Evolutionary conservation across 306 rosid genomes (phyloP).

Genomic region (Acmispon strigosus): DNA sequence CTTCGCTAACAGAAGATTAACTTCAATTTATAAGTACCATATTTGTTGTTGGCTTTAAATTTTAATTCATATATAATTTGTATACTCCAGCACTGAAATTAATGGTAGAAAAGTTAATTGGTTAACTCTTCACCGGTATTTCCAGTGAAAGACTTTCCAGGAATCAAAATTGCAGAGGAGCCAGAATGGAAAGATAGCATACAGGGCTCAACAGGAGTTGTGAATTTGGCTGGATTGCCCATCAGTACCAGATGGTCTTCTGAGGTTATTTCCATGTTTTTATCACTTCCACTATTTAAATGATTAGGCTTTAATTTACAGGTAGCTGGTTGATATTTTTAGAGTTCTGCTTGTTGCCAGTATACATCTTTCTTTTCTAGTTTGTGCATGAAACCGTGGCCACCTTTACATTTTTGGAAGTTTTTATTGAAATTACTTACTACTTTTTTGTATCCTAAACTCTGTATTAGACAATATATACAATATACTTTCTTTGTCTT

Average conservation of each 20-base stretch:
- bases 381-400: neutral
- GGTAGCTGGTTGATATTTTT: neutral
- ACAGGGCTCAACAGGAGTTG: slow-evolving; percentile 76
- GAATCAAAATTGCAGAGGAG: slow-evolving; percentile 74
- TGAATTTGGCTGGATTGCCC: slow-evolving; percentile 94
- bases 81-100: neutral
- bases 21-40: neutral
- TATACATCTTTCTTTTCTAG: neutral
- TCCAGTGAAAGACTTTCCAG: slow-evolving; percentile 82
- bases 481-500: neutral
- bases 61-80: neutral
- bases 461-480: neutral
- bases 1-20: neutral
- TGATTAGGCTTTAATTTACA: neutral
- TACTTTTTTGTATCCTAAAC: neutral
- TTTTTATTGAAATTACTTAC: neutral
- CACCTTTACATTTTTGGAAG: neutral
- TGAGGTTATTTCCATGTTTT: slow-evolving; percentile 52
- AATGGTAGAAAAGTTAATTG: neutral
- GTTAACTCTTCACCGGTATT: slow-evolving; percentile 23
- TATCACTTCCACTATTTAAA: slow-evolving; percentile 5
- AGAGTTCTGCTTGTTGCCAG: neutral
- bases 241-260: slow-evolving; percentile 94
- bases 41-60: neutral
- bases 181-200: slow-evolving; percentile 79